Evolutionary conservation across 768 basidiomycete genomes (phyloP), one percentile per base, ranked within the genome.

Genomic region (Serendipita sp.): DNA sequence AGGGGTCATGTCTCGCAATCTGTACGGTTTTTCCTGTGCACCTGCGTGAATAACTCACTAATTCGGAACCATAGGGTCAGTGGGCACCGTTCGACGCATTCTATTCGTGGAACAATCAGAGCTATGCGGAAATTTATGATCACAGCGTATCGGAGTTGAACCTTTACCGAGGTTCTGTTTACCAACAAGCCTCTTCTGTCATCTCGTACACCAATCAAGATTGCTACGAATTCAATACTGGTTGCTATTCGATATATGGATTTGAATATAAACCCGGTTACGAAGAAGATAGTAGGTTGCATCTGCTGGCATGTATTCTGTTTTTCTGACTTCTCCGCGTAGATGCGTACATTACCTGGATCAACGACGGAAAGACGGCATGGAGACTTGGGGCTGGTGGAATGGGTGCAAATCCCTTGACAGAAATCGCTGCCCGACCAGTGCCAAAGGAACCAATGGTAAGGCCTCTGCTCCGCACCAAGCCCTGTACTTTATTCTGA

Each of bases 401-500:
- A 11, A 77, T 91, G 74, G 81, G 71, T 2, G 79, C 85, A 1
- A 85, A 94, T 72, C 41, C 75, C 1, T 67, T 71, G 28, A 83
- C 83, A 2, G 75, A 88, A 68, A 88, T 92, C 65, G 74, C 82
- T 13, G 78, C 80, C 37, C 76, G 92, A 64, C 84, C 87, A 11
- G 76, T 94, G 45, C 81, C 91, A 0, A 84, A 87, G 68, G 92
- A 95, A 71, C 92, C 92, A 5, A 84, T 93, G 86, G 86, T 86
- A 70, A 45, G 75, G 8, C 28, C 35, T 34, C 56, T 8, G 35
- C 11, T 34, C 10, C n/a, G 48, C 41, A 41, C 13, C 5, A 1
- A n/a, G 32, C 8, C 18, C 48, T 53, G 5, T 7, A 2, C 10
- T 34, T n/a, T 13, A 13, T 46, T 13, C 45, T 46, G 45, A 53